Base-by-base conservation (phyloP, 169 alveolate genomes). In the Plasmodium inui region DNA sequence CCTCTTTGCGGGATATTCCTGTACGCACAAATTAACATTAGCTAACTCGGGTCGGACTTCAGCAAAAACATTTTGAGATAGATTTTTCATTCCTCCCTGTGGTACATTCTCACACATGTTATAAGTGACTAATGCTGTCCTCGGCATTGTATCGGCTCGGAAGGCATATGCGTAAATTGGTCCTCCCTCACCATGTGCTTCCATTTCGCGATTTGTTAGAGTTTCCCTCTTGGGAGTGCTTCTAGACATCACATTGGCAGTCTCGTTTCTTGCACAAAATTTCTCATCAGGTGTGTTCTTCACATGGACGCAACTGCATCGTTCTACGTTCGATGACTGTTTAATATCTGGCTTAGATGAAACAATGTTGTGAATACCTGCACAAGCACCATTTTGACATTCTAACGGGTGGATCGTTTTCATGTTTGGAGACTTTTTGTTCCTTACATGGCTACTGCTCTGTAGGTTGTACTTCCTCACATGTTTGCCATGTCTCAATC, bases 251-350 rank as follows among this genome's bases (percentile, higher is more conserved):
- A 70, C 0, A 34, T 84, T 10, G 37, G 10, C 28, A 12, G 39
- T 34, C 57, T 84, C 84, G 1, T 73, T 84, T 73, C n/a, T 72
- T 32, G 67, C 57, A 26, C 34, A 17, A 41, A 39, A 46, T 14
- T 72, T 28, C 76, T 84, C 76, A 44, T 73, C 71, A 72, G 73
- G 74, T 46, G 30, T 30, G 34, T 73, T 73, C n/a, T 84, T 41
- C 67, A 32, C 57, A 41, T 71, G 28, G 55, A 32, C 67, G 53
- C 53, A 53, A 72, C 39, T 19, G 61, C 9, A 46, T 73, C 55
- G 80, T 44, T 46, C 70, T 26, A 28, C 57, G 32, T 72, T 73
- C 26, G 78, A 71, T 55, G 34, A 0, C 17, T 71, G 26, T 6
- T 72, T 71, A 71, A 57, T 73, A 44, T 6, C 44, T 46, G 74